A percentile compares a stretch with the other conserved stretches of the same genome.
phyloP scores from a whole-genome alignment of 176 grass and related monocot species.

The Cymbopogon citratus region DNA sequence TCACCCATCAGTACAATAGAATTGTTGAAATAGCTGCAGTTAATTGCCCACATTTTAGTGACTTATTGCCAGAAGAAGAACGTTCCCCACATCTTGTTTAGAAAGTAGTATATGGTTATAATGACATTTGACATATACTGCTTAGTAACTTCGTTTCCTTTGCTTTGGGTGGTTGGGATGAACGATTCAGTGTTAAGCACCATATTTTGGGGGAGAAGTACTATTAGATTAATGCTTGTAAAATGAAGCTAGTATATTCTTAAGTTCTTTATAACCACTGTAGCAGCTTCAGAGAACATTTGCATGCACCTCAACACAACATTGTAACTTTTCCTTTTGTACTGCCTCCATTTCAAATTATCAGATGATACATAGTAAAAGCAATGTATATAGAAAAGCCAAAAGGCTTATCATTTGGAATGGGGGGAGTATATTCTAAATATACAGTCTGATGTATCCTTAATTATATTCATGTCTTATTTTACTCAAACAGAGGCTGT shows the following conservation, averaged over 20 bases:
- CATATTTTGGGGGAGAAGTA: background rate
- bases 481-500: background rate
- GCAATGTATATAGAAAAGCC: too few relatives aligned
- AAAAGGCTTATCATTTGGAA: too few relatives aligned
- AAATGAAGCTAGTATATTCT: background rate
- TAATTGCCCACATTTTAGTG: too few relatives aligned
- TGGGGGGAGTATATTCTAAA: background rate
- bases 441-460: background rate
- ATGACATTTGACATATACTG: too few relatives aligned
- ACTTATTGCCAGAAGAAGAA: too few relatives aligned
- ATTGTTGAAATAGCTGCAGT: too few relatives aligned
- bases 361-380: too few relatives aligned
- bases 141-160: background rate
- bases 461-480: background rate
- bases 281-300: background rate
- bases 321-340: background rate
- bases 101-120: too few relatives aligned
- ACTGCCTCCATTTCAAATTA: too few relatives aligned
- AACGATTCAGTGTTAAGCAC: background rate
- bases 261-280: background rate
- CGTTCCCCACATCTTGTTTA: too few relatives aligned
- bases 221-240: background rate
- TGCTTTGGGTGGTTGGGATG: background rate
- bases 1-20: too few relatives aligned
- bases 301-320: background rate